Base-by-base conservation (phyloP, 169 alveolate genomes). In the Eimeria praecox region DNA sequence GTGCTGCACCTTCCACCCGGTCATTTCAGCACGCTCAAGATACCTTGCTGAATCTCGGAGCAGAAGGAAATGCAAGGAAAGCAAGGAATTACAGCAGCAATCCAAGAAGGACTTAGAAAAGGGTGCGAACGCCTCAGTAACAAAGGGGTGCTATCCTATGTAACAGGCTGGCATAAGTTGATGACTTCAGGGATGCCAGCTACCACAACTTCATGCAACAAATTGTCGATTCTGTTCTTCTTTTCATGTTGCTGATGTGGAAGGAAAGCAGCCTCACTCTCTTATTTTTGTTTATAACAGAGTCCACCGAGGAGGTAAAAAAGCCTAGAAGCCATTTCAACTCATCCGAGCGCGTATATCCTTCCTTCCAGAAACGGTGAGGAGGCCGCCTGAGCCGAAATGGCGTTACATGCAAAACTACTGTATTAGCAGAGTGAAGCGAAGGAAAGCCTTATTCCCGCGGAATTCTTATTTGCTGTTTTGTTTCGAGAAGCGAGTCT, bases 311-410 rank as follows among this genome's bases (percentile, higher is more conserved):
- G 27, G 91, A 35, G 49, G 52, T 38, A 14, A 87, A 87, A 52
- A 62, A 59, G 0, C 27, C 83, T 46, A 62, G 35, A 35, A 0
- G 66, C 40, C 56, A 27, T 27, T 4, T 3, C 35, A 56, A 38
- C 49, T 40, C 22, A 27, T 62, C 42, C 82, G 6, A 69, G 46
- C 93, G 71, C 42, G 78, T 10, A 18, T 87, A 87, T 87, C 93
- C 93, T 62, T 87, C 64, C n/a, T 87, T 87, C 54, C 93, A 87
- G 64, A 62, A 62, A 24, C 93, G 93, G 93, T 87, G 77, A 52
- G 92, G 77, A 46, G 89, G 20, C 69, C 18, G n/a, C 66, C 27
- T 80, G 27, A 46, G 69, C 33, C 30, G 22, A 73, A 73, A 40
- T 5, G 33, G 12, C 83, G 83, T 71, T 71, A 27, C 33, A 35